Conservation (phyloP, 768 basidiomycete genomes). For the Tephrocybe sp. region DNA sequence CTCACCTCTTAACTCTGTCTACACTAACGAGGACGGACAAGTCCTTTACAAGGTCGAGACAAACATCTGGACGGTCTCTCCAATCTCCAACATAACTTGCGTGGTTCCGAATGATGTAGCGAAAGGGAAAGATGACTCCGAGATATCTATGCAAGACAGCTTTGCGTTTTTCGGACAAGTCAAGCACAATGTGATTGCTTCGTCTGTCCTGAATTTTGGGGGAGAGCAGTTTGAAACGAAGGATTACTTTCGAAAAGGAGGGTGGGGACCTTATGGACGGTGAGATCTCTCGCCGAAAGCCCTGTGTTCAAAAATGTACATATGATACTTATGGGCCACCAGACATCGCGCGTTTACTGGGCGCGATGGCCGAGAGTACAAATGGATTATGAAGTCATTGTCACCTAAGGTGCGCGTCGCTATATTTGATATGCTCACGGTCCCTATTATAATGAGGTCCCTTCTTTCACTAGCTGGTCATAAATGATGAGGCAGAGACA, state of each 20-base stretch:
- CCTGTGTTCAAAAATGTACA: not conserved
- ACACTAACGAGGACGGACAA: constrained; percentile 22
- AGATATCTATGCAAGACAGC: constrained; percentile 9
- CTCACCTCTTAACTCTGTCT: constrained; percentile 18
- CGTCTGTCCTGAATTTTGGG: constrained; percentile 28
- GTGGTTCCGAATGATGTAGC: constrained; percentile 12
- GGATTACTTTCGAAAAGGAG: constrained; percentile 25
- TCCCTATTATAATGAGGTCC: too few relatives aligned
- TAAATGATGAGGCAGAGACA: constrained; percentile 7
- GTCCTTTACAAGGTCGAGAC: constrained; percentile 21
- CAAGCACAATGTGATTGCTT: constrained; percentile 8
- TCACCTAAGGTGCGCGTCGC: too few relatives aligned
- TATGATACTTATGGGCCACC: not conserved
- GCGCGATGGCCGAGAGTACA: constrained; percentile 21
- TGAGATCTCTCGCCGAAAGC: not conserved
- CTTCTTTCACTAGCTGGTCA: constrained; percentile 10
- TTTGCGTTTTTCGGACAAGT: constrained; percentile 12
- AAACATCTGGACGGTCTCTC: not conserved
- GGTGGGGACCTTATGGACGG: constrained; percentile 17
- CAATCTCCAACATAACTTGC: constrained; percentile 9
- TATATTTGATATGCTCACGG: too few relatives aligned
- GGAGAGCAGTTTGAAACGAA: constrained; percentile 24
- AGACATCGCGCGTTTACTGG: constrained; percentile 22
- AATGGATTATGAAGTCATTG: constrained; percentile 17
- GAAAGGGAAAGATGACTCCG: not conserved